Base-by-base conservation (phyloP, 2,329 filamentous ascomycete genomes). In the Beauveria varroae region DNA sequence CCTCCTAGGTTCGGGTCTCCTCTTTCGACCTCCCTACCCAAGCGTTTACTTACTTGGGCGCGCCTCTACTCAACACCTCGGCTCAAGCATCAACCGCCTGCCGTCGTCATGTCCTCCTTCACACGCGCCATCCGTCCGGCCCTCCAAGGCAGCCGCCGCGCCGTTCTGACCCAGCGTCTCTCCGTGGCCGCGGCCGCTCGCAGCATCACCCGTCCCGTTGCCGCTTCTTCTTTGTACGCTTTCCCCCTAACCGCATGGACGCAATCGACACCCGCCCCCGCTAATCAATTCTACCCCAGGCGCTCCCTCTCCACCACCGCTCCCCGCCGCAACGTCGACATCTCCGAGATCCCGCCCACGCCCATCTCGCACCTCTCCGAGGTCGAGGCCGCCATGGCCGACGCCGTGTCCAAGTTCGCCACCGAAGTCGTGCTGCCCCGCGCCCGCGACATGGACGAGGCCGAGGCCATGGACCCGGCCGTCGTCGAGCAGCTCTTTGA, bases 391-490 rank as follows among this genome's bases (percentile, higher is more conserved):
- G 85, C 95, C 70, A 96, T 99, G 90, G 85, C 87, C 65, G 93
- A 99, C 62, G 84, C 89, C 1, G 93, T 99, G 5, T 86, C 86
- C 68, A 96, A 95, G 75, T 98, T 98, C 70, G 92, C 95, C 65
- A 86, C 85, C 71, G 92, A 97, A 61, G 84, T 92, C 34, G 89
- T 99, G 67, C 85, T 93, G 57, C 95, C 95, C 60, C 93, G 92
- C 74, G 93, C 91, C 12, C 90, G 95, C 62, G 93, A 96, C 20
- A 99, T 99, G 95, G 95, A 99, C 74, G 95, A 99, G 81, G 88
- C 88, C 34, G 95, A 99, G 81, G 76, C 83, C 62, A 98, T 99
- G 95, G 95, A 98, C 74, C 87, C 91, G 0, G 74, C 82, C 1
- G 76, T 99, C 8, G 89, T 99, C 6, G 92, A 96, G 79, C 90